Evolutionary conservation across 805 yeast species (phyloP).

Genomic region (Candida gorgasii): DNA sequence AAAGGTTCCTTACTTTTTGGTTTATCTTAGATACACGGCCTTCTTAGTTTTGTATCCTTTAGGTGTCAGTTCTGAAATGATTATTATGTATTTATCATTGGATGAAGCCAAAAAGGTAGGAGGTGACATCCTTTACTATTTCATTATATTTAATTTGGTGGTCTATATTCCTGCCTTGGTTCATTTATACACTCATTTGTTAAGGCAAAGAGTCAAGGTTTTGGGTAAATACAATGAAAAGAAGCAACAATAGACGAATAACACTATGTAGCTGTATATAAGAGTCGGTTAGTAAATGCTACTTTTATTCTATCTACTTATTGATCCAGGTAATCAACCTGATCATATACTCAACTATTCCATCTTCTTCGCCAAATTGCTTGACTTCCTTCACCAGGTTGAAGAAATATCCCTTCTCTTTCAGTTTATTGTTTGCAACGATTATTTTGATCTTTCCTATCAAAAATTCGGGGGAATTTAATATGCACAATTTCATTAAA

Average conservation of each 20-base stretch:
- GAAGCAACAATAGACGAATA: conserved; percentile 6
- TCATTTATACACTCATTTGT: conserved; percentile 82
- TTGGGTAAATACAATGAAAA: conserved; percentile 37
- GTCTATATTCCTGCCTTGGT: conserved; percentile 88
- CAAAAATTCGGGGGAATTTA: conserved; percentile 43
- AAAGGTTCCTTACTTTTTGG: conserved; percentile 57
- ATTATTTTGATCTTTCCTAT: conserved; percentile 41
- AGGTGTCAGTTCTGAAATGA: conserved; percentile 86
- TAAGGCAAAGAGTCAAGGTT: conserved; percentile 81
- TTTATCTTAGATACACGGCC: conserved; percentile 77
- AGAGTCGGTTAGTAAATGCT: not conserved
- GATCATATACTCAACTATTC: conserved; percentile 34
- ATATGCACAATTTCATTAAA: conserved; percentile 41
- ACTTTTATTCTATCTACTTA: too few relatives aligned
- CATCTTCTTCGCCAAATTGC: conserved; percentile 26
- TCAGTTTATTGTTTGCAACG: conserved; percentile 30
- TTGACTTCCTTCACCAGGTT: conserved; percentile 9
- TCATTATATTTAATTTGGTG: conserved; percentile 56
- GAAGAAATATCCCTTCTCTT: conserved; percentile 3
- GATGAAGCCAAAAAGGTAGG: conserved; percentile 59
- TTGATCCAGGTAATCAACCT: conserved; percentile 32
- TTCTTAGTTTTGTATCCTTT: conserved; percentile 84
- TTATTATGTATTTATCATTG: conserved; percentile 68
- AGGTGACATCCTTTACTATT: conserved; percentile 53
- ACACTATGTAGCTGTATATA: not conserved